Base-by-base conservation (phyloP, 1,284 basidiomycete species). In the Trametes sp. region DNA sequence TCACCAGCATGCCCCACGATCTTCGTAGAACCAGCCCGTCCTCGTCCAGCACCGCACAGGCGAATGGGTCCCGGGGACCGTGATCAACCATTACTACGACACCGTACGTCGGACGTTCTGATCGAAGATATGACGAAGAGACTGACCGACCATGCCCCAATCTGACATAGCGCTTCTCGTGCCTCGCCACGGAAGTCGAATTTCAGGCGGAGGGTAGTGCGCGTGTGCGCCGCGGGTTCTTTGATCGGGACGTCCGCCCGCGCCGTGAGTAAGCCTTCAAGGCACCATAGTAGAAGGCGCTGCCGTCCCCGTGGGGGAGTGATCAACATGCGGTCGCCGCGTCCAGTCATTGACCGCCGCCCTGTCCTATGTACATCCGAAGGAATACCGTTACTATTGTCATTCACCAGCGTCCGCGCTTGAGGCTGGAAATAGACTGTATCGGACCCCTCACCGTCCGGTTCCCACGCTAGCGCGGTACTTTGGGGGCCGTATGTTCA, bases 11-110 rank as follows among this genome's bases (percentile, higher is more conserved):
- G 2, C 16, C 16, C 2, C 14, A 19, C 53, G 16, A 42, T 33
- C 10, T 26, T 33, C 28, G 42, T 66, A 83, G 81, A 75, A 78
- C 46, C 76, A 84, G 60, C 65, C 66, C 6, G 81, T 84, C 24
- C 70, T 75, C 41, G 78, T 83, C 10, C 76, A 76, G 36, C 65
- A 83, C 35, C 66, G 70, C 26, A 73, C 76, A 4, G 71, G 80
- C 53, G 73, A 77, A 2, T 78, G 75, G 75, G 70, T 75, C 11
- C 61, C 70, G 3, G 77, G 74, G 1, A 29, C 75, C 45, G 62
- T 77, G 31, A 61, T 69, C 26, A 52, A 62, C 3, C 52, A 68
- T n/a, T 59, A 70, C n/a, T 57, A 72, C 42, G 58, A 35, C 60
- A 44, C 14, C 62, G 71, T 74, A 54, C 48, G 58, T n/a, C 65